phyloP scores from a whole-genome alignment of 1,284 basidiomycete genomes.

The Naganishia albida region DNA sequence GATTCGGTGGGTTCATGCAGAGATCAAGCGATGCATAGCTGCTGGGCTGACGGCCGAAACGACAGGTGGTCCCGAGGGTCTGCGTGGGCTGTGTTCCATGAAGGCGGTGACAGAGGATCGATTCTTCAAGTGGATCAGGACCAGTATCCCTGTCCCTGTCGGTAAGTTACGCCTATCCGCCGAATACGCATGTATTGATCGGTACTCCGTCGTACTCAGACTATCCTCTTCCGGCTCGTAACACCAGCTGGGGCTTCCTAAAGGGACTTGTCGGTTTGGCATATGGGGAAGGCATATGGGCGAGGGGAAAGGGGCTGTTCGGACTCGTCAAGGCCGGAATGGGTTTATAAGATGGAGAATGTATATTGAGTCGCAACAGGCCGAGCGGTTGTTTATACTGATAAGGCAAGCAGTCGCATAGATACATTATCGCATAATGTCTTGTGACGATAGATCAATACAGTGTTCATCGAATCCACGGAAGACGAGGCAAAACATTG shows the following conservation, averaged over 20 bases:
- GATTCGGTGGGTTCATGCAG: conserved; percentile 66
- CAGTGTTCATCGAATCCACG: no score
- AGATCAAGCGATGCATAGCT: neutral
- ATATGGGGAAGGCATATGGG: conserved; percentile 61
- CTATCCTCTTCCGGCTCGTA: conserved; percentile 40
- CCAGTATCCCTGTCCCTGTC: conserved; percentile 67
- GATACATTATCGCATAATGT: no score
- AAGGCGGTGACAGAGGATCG: conserved; percentile 86
- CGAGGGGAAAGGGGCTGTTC: conserved; percentile 17
- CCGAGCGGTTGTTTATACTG: neutral
- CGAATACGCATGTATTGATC: conserved; percentile 31
- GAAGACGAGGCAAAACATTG: no score
- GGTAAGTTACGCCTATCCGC: conserved; percentile 35
- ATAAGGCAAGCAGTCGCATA: no score
- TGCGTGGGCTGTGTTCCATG: conserved; percentile 78
- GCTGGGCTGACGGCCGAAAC: conserved; percentile 30
- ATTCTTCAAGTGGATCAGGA: conserved; percentile 78
- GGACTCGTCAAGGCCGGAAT: conserved; percentile 17
- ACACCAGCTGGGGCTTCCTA: conserved; percentile 68
- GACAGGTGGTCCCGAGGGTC: conserved; percentile 83
- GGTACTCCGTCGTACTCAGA: conserved; percentile 30
- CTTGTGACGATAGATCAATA: no score
- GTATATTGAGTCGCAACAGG: neutral
- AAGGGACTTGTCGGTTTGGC: conserved; percentile 70
- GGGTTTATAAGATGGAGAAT: neutral